Base-by-base conservation (phyloP, 768 basidiomycete species). In the Panellus pusillus region DNA sequence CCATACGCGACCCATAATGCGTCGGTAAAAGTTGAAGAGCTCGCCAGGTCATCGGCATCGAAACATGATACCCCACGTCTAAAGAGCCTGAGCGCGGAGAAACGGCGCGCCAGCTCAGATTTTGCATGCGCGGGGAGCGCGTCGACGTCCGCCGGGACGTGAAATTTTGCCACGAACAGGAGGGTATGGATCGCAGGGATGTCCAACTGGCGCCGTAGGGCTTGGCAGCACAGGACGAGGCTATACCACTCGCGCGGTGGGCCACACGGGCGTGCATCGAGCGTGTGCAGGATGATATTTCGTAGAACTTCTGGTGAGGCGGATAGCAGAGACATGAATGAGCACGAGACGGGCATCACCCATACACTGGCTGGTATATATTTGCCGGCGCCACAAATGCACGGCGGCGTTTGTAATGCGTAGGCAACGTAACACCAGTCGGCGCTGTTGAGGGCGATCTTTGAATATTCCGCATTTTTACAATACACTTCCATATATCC, bases 1-100 rank as follows among this genome's bases (percentile, higher is more conserved):
- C 79, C 63, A 61, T 79, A 83, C 47, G 80, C 74, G 0, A 74
- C 74, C 70, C 79, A 79, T 28, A 87, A 65, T 11, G 75, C 76
- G 52, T 79, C 74, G 0, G 67, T 70, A 9, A 81, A 63, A 14
- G 58, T 50, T 27, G 72, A 66, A 53, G 73, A 61, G 57, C 74
- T 6, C 24, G 24, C 32, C 32, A 11, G 32, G 11, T 35, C 24
- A 6, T 24, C 24, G 24, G 24, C 66, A 27, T 77, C 50, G 2
- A 53, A n/a, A 32, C 47, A 48, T 9, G 12, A 44, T 18, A 66
- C 63, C 7, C 68, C 67, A n/a, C 56, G 60, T 18, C 73, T 74
- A 65, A 84, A 72, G 47, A 75, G 63, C 13, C 76, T 71, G n/a
- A 83, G 70, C 0, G 76, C 75, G 1, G 49, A 53, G 52, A 73